Evolutionary conservation across 2,329 filamentous ascomycete species (phyloP).

Genomic region (Xylariomycetidae sp.): DNA sequence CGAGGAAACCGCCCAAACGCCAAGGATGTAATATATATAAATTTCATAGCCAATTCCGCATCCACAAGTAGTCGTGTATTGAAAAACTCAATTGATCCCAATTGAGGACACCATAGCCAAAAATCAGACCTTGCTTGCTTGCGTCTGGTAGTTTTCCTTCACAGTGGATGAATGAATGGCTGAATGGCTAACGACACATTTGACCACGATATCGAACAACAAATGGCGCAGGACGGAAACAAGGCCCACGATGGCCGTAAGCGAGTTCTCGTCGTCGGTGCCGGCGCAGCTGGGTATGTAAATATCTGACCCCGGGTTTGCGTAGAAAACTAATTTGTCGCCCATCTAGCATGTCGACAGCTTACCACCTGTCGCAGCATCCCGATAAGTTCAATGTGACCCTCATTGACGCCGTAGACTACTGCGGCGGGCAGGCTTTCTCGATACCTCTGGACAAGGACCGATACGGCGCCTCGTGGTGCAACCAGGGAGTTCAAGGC

Average conservation of each 20-base stretch:
- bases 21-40: background rate
- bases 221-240: slow-evolving; percentile 19
- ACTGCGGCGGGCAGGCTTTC: slow-evolving; percentile 60
- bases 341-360: slow-evolving; percentile 45
- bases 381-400: slow-evolving; percentile 57
- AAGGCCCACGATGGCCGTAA: slow-evolving; percentile 21
- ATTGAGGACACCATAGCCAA: too few relatives aligned
- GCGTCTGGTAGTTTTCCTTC: too few relatives aligned
- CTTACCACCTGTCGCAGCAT: slow-evolving; percentile 55
- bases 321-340: background rate
- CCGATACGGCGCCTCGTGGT: slow-evolving; percentile 55
- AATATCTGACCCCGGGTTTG: too few relatives aligned
- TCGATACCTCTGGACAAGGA: slow-evolving; percentile 56
- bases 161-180: background rate
- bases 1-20: background rate
- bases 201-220: slow-evolving; percentile 16
- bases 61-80: too few relatives aligned
- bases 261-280: slow-evolving; percentile 35
- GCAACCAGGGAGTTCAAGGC: slow-evolving; percentile 58
- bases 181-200: slow-evolving; percentile 10
- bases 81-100: too few relatives aligned
- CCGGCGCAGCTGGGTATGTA: slow-evolving; percentile 34
- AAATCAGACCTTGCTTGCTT: too few relatives aligned
- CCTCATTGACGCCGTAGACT: slow-evolving; percentile 50
- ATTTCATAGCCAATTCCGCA: background rate